These are phyloP conservation scores for Trapa bicornis DNA, from an alignment of 345 rosid species.

Conservation along the genomic window DNA sequence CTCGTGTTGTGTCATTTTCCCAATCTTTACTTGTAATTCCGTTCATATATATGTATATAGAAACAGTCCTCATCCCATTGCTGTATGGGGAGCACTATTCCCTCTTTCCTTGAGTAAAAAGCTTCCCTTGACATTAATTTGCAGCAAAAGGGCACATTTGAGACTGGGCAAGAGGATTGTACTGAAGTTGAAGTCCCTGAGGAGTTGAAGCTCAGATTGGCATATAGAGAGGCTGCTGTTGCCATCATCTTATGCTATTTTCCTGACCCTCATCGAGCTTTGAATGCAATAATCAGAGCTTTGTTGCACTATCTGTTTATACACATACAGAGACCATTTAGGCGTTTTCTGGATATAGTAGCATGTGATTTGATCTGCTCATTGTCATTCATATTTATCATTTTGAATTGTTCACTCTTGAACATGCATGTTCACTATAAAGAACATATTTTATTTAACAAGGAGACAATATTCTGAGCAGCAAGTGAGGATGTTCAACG, in stretches of 20 bases:
- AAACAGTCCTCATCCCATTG: conserved; percentile 6
- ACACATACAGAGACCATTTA: no score
- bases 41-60: conserved; percentile 21
- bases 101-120: conserved; percentile 8
- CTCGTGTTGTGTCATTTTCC: not conserved
- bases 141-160: conserved; percentile 96
- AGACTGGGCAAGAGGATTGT: conserved; percentile 90
- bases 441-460: no score
- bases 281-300: conserved; percentile 65
- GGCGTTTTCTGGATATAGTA: no score
- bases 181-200: conserved; percentile 68
- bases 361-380: no score
- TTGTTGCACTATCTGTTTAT: conserved; percentile 2
- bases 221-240: conserved; percentile 92
- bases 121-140: conserved; percentile 12
- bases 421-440: no score
- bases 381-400: no score
- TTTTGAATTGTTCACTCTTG: no score
- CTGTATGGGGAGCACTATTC: not conserved
- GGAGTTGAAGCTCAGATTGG: conserved; percentile 74
- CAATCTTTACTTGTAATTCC: not conserved
- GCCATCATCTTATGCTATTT: conserved; percentile 81
- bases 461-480: no score
- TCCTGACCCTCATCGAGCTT: conserved; percentile 66
- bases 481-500: no score